Evolutionary conservation across 2,329 filamentous ascomycete genomes (phyloP), one percentile per base, ranked within the genome.

Genomic region (Allantophomopsis lycopodina): DNA sequence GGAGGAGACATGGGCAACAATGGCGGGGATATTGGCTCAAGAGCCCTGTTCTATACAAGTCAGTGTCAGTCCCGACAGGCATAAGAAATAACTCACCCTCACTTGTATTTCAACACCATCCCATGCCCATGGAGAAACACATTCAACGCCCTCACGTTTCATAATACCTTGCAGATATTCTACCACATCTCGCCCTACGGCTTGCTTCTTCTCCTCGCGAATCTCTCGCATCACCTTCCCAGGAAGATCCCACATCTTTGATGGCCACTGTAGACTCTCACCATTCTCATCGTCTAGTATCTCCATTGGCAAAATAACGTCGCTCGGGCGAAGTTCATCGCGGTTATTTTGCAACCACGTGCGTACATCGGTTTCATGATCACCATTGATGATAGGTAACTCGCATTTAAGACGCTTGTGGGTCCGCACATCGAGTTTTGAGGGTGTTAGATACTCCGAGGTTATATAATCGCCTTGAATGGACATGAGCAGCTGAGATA

Each of bases 11-110:
- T 35, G 1, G 55, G 53, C 4, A 52, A 49, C 5, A 58, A 41
- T 5, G 51, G 55, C 18, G 55, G 55, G 13, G 55, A 55, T 5
- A 57, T 40, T 30, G 46, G 48, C 20, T 51, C 48, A 12, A 48
- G 36, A 8, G 30, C 40, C 18, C 28, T 40, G 31, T 44, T 49
- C 53, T 55, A 28, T 1, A 18, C 2, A 18, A 13, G 31, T 28
- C 8, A 28, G 23, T 8, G 23, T 12, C 20, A 28, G 3, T 10
- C 3, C 23, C 3, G 3, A 12, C 10, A 28, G 7, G 8, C 8
- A 12, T 28, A 8, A 12, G 23, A 20, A 28, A 12, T 10, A 4
- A 28, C 23, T 12, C 23, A 28, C 23, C 8, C 8, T 28, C 23
- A 6, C 11, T 8, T 8, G 10, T 12, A 28, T 10, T 8, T 10